Base-by-base conservation (phyloP, 345 rosid genomes). In the Citrus maxima region DNA sequence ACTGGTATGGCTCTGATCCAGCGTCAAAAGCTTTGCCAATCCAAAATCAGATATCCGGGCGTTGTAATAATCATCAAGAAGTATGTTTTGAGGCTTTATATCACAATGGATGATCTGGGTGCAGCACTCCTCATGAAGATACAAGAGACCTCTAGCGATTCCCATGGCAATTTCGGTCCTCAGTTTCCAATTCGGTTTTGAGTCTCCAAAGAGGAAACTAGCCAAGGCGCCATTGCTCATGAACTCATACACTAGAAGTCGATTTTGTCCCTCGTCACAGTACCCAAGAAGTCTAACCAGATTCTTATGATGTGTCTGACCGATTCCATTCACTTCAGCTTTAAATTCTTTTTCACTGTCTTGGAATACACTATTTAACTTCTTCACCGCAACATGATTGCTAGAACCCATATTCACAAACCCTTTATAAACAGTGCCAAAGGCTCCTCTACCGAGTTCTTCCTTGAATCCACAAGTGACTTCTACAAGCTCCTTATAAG, bases 11-110 rank as follows among this genome's bases (percentile, higher is more conserved):
- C 82, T 84, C 69, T 67, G 82, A 55, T 79, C 70, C 58, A 73
- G 22, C 34, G 54, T 75, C 82, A 84, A 40, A 40, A 87, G 88
- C 80, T 85, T 85, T 60, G 88, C 86, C 10, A 87, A 66, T 63
- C 89, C 88, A 22, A 87, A 87, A 34, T 85, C 88, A 0, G 88
- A 79, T 37, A 85, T 83, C 55, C 78, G 70, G 0, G 79, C 82
- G 0, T 12, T 67, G 12, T 37, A n/a, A 37, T 38, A 1, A 6
- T 80, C 78, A 49, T 87, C 82, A 3, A 87, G 84, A n/a, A 84
- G 86, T 51, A 84, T 77, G 63, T 87, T 86, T 68, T 86, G 83
- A 27, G 89, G 87, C 84, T 87, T 84, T 78, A 84, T 84, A n/a
- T 82, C 87, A 2, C 88, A 85, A 61, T 85, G 88, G 42, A 87